Conservation (phyloP, 1,284 basidiomycete species). For the Serendipita sp. region DNA sequence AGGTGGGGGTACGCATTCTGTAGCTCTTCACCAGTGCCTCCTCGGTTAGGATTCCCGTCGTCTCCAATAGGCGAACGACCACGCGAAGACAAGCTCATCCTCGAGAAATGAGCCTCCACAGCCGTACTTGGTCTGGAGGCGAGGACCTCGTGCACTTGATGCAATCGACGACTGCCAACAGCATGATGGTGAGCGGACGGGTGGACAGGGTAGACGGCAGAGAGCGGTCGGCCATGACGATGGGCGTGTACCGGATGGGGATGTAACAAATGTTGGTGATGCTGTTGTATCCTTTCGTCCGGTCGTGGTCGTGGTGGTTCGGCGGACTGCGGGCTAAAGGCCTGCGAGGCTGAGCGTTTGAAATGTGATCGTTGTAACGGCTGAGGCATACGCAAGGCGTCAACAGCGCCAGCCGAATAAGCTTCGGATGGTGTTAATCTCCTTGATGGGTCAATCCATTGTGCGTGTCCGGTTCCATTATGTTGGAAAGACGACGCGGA, state of each 20-base stretch:
- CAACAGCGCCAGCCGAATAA: background rate
- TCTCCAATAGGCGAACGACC: conserved; percentile 1
- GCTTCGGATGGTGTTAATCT: background rate
- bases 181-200: background rate
- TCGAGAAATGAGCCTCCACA: background rate
- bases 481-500: background rate
- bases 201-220: background rate
- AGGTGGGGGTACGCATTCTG: background rate
- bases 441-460: background rate
- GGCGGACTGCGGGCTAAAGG: conserved; percentile 4
- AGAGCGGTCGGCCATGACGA: background rate
- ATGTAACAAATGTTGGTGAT: background rate
- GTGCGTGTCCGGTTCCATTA: background rate
- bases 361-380: background rate
- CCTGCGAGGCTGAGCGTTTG: conserved; percentile 1
- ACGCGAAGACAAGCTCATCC: background rate
- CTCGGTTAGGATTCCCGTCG: background rate
- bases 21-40: background rate
- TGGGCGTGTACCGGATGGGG: background rate
- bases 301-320: background rate
- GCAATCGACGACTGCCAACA: background rate
- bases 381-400: background rate
- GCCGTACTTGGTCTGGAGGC: background rate
- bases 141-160: conserved; percentile 2
- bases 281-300: background rate